Evolutionary conservation across 345 rosid species (phyloP), one percentile per base, ranked within the genome.

Genomic region (Laguncularia racemosa): DNA sequence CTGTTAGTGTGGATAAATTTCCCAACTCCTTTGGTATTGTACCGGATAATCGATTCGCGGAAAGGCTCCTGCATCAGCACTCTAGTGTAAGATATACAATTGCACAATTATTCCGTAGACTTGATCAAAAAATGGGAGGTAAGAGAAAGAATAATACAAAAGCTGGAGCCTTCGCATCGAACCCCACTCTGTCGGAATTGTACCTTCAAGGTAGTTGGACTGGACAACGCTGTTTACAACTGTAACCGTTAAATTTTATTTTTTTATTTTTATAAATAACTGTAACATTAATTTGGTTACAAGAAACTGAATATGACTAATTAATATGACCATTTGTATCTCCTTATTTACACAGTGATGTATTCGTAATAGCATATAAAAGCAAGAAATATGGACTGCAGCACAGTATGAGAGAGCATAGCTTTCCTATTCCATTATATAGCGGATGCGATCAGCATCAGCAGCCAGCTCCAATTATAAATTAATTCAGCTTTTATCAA

Each of bases 171-270:
- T 64, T 33, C 1, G 40, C 54, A 65, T 69, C 21, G 71, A 20
- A 53, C 75, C 79, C 89, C 89, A 81, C 59, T 72, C 67, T 13
- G 73, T 61, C 62, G 76, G 86, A 48, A 81, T 65, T 17, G 84
- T 61, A 52, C 86, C 86, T 38, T 53, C 74, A 52, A 84, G 79
- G 68, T 61, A 72, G 75, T 84, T 84, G 52, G 76, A 76, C 16
- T 66, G 9, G 53, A 84, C 55, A 56, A 81, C 82, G 63, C 89
- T 84, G 70, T 33, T 33, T 33, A 33, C 40, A 33, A 33, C 9
- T 33, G 9, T 33, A 33, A 33, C 40, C 40, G 11, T 33, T 33
- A 33, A 33, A n/a, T n/a, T n/a, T n/a, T n/a, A n/a, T n/a, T n/a
- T n/a, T n/a, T n/a, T n/a, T n/a, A n/a, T n/a, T n/a, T n/a, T n/a